Evolutionary conservation across 139 green algal genomes (phyloP), one percentile per base, ranked within the genome.

Genomic region (Diplosphaera chodatii): DNA sequence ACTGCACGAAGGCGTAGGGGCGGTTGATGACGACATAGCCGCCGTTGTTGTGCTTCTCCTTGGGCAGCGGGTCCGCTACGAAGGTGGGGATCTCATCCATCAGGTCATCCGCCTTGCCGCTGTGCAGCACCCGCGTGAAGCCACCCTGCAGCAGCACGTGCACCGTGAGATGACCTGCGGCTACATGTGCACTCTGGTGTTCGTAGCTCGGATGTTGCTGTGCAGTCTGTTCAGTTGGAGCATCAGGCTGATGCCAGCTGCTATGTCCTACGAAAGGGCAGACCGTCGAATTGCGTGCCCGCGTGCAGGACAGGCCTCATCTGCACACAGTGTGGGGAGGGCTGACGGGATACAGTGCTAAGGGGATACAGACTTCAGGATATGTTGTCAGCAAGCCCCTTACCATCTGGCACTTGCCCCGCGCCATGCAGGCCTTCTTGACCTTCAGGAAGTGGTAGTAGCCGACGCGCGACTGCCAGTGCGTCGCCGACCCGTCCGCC

Each of bases 71-170:
- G 34, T 97, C 76, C 16, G 90, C 94, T 48, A 99, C 87, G 69
- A 94, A 88, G 15, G 95, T 98, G 27, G 95, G 95, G 18, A 99
- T 94, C 75, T 98, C 92, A 59, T 94, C 86, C 88, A 99, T 96
- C 21, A 98, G 83, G 31, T 98, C 88, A 72, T 99, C 95, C 1
- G 81, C 23, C 23, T 77, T 15, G 0, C 94, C 95, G 13, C 83
- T 91, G 86, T 98, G 94, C 78, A 98, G 85, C 62, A 98, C 71
- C 13, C 95, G 87, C 16, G 95, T 99, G 82, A 96, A 99, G 33
- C 89, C 92, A 48, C 37, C 37, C n/a, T n/a, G n/a, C n/a, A n/a
- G n/a, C n/a, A n/a, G n/a, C n/a, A n/a, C n/a, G n/a, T n/a, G n/a
- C n/a, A n/a, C n/a, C n/a, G n/a, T n/a, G n/a, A n/a, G n/a, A n/a